Percentiles rank a stretch among this genome's conserved stretches.
Evolutionary conservation across 306 rosid genomes (phyloP).

Genomic region (Vigna trinervia): DNA sequence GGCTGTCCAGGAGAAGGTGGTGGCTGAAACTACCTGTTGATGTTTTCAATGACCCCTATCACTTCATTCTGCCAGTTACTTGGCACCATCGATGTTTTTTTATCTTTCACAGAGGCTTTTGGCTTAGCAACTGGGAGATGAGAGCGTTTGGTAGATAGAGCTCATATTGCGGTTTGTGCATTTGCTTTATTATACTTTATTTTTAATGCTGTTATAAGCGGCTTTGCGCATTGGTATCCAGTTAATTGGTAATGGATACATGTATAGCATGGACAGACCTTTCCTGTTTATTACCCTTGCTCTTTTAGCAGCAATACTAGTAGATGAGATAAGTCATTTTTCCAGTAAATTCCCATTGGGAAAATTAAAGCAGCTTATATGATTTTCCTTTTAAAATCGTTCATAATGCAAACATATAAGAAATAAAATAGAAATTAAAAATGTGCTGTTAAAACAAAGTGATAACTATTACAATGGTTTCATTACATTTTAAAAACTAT

Average conservation of each 20-base stretch:
- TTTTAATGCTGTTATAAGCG: conserved; percentile 32
- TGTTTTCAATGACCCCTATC: conserved; percentile 31
- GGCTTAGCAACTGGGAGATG: conserved; percentile 22
- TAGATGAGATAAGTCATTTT: conserved; percentile 24
- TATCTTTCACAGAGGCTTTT: conserved; percentile 33
- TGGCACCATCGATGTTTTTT: conserved; percentile 41
- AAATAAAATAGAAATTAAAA: too few relatives aligned
- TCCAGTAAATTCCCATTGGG: conserved; percentile 15
- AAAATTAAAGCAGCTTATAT: not conserved
- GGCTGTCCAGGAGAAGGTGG: conserved; percentile 60
- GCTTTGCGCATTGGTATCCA: conserved; percentile 28
- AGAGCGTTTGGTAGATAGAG: conserved; percentile 42
- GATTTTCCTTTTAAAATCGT: not conserved
- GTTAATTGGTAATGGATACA: conserved; percentile 32
- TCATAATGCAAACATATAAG: not conserved
- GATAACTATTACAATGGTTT: too few relatives aligned
- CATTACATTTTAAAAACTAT: too few relatives aligned
- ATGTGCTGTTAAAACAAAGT: too few relatives aligned
- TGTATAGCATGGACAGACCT: conserved; percentile 12
- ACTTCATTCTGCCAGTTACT: conserved; percentile 32
- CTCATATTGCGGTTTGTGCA: conserved; percentile 38
- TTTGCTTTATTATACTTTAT: conserved; percentile 32
- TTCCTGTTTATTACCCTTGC: conserved; percentile 24
- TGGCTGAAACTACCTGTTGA: conserved; percentile 51
- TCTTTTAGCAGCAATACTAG: conserved; percentile 6